Evolutionary conservation across 352 stramenopile species (phyloP).

Genomic region (Phytopythium cucurbitacearum): DNA sequence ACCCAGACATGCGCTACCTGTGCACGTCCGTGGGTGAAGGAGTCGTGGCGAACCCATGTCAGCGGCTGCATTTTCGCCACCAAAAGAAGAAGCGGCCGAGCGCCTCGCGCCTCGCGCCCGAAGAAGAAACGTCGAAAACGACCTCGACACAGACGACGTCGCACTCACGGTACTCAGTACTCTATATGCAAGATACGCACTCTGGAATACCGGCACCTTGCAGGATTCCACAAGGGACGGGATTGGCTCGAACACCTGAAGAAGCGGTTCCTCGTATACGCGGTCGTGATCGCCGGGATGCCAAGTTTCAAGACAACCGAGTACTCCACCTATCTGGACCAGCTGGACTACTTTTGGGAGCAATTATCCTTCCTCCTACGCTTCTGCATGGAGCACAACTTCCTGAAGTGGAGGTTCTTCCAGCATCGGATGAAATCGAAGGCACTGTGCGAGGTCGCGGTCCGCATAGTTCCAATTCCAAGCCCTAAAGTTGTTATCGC

Average conservation of each 20-base stretch:
- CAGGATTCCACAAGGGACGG: slow-evolving; percentile 9
- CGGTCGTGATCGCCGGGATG: slow-evolving; percentile 2
- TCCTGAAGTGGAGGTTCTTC: slow-evolving; percentile 14
- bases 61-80: neutral
- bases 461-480: slow-evolving; percentile 6
- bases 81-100: neutral
- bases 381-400: slow-evolving; percentile 3
- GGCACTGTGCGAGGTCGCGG: slow-evolving; percentile 5
- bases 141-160: slow-evolving; percentile 9
- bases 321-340: slow-evolving; percentile 7
- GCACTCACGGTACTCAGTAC: neutral
- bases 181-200: neutral
- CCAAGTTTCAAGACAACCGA: slow-evolving; percentile 10
- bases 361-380: slow-evolving; percentile 3
- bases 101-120: too few species aligned
- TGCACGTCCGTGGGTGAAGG: slow-evolving; percentile 8
- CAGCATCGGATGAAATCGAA: slow-evolving; percentile 6
- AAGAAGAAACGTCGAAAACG: neutral
- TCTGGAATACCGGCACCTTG: slow-evolving; percentile 11
- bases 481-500: slow-evolving; percentile 2
- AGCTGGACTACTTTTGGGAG: slow-evolving; percentile 8
- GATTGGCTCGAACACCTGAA: slow-evolving; percentile 11
- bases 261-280: slow-evolving; percentile 1
- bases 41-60: too few species aligned
- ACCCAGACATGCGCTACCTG: slow-evolving; percentile 9